A percentile compares a stretch with the other conserved stretches of the same genome.
phyloP scores from a whole-genome alignment of 139 green algal genomes.

The Mesostigma viride region DNA sequence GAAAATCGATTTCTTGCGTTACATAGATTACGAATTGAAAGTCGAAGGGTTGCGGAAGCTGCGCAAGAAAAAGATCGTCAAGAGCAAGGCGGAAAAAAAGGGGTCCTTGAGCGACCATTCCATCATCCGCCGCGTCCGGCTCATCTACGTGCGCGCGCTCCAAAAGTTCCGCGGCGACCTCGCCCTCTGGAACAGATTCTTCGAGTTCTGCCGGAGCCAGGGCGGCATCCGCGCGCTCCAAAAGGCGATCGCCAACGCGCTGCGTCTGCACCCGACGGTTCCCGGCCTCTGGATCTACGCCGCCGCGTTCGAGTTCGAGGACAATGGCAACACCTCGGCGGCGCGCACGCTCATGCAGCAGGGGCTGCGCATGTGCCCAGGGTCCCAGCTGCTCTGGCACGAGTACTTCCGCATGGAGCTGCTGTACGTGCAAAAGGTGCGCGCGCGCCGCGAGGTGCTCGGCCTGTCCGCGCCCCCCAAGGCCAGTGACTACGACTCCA shows the following conservation, averaged over 20 bases:
- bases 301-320: constrained; percentile 76
- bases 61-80: constrained; percentile 25
- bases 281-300: constrained; percentile 77
- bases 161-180: constrained; percentile 81
- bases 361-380: constrained; percentile 59
- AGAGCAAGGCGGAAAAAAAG: too few species aligned
- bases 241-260: constrained; percentile 60
- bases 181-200: constrained; percentile 69
- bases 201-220: constrained; percentile 43
- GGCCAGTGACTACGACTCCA: not conserved
- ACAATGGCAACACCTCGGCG: constrained; percentile 57
- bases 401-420: constrained; percentile 74
- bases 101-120: too few species aligned
- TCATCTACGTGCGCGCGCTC: constrained; percentile 76
- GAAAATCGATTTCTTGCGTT: constrained; percentile 16
- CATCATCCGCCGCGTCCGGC: constrained; percentile 64
- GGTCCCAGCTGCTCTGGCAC: constrained; percentile 53
- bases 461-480: constrained; percentile 15
- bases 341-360: constrained; percentile 82
- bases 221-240: not conserved
- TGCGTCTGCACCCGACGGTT: constrained; percentile 67
- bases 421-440: constrained; percentile 64
- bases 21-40: constrained; percentile 34
- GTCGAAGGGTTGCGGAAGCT: constrained; percentile 30
- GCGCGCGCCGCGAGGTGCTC: constrained; percentile 52